phyloP scores from a whole-genome alignment of 2,329 filamentous ascomycete genomes.

The Nothophoma quercina region DNA sequence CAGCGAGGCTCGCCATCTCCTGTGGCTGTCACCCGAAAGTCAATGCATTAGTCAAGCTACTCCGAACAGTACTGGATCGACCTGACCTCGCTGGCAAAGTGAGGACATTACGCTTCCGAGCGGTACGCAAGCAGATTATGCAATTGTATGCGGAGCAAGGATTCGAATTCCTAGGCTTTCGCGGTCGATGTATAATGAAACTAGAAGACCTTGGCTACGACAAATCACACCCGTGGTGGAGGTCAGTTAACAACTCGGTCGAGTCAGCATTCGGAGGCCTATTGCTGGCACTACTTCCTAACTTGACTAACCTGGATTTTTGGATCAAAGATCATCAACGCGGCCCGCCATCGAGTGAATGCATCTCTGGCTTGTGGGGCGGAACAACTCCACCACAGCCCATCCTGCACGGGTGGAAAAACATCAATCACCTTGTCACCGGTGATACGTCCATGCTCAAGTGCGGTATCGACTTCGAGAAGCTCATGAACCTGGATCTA shows the following conservation, averaged over 20 bases:
- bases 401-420: constrained; percentile 14
- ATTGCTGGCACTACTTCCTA: constrained; percentile 28
- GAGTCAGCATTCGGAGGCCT: constrained; percentile 35
- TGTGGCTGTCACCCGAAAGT: constrained; percentile 28
- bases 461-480: constrained; percentile 22
- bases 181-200: constrained; percentile 16
- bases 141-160: constrained; percentile 21
- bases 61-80: constrained; percentile 32
- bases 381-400: constrained; percentile 15
- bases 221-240: constrained; percentile 23
- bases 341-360: constrained; percentile 26
- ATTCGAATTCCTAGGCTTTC: constrained; percentile 23
- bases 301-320: constrained; percentile 28
- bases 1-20: constrained; percentile 21
- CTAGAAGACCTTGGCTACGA: constrained; percentile 21
- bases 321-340: constrained; percentile 29
- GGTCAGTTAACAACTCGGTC: constrained; percentile 29
- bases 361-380: constrained; percentile 31
- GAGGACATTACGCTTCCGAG: constrained; percentile 25
- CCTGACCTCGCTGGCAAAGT: constrained; percentile 31
- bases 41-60: constrained; percentile 26
- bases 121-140: constrained; percentile 25
- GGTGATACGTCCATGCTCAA: constrained; percentile 27
- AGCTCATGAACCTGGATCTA: constrained; percentile 24
- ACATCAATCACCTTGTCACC: constrained; percentile 20